Evolutionary conservation across 495 filamentous ascomycete genomes (phyloP), one percentile per base, ranked within the genome.

Genomic region (Aspergillus baeticus): DNA sequence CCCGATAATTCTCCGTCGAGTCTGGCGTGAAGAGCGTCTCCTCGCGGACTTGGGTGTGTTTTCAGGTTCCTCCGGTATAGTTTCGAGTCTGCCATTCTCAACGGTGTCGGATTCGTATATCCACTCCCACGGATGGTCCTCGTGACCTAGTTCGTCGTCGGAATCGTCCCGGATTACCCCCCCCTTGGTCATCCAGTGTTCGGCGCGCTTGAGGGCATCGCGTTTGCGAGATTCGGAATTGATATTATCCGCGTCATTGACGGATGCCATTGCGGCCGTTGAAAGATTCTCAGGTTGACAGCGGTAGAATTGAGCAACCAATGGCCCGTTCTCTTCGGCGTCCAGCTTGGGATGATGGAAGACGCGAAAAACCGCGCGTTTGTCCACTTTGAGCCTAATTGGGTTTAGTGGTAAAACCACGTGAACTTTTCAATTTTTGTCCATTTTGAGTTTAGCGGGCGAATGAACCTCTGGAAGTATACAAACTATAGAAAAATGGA

Each of bases 81-180:
- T 52, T 37, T 67, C 58, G 1, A 8, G 64, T 59, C 1, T 64
- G 50, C 2, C 68, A 58, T 6, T 61, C 2, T 61, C 48, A 6
- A 70, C 63, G 15, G 67, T 53, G 22, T 70, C 62, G 3, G 71
- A 58, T 26, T 77, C 77, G 71, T 94, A 94, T 26, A 97, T 85
- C 93, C 92, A 98, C 67, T 95, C 85, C 94, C 94, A 98, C 1
- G 91, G 90, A 38, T 79, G 76, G 69, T 96, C 91, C 51, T 94
- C 91, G 15, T 84, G 74, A 17, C 91, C 91, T 10, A 95, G 79
- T 66, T 96, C 93, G 61, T 96, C 92, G 74, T 97, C 93, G 11
- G 91, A 96, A 66, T 95, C 91, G 52, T 95, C 91, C 55, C 90
- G 80, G 13, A 78, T 69, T n/a, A 93, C 74, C 18, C 82, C 87